A percentile compares a stretch with the other conserved stretches of the same genome.
Evolutionary conservation across 2,329 filamentous ascomycete species (phyloP).

Genomic region (Lithohypha guttulata): DNA sequence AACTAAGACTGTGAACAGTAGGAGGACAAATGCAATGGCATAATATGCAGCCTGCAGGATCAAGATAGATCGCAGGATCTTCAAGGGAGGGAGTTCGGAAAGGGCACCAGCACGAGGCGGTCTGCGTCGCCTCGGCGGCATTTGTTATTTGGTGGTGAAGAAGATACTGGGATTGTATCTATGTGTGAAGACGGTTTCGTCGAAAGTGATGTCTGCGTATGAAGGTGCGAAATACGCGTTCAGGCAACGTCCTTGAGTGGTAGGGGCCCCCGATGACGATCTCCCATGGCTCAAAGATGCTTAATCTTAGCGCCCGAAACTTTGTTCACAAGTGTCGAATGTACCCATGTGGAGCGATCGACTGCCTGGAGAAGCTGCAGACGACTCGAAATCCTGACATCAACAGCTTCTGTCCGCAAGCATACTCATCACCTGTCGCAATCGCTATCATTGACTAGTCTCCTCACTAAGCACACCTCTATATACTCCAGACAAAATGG

Average conservation of each 20-base stretch:
- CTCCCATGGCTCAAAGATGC: neutral
- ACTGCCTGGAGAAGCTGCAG: no score
- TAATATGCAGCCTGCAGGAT: constrained; percentile 57
- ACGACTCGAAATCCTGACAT: no score
- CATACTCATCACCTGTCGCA: neutral
- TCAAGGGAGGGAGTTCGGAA: constrained; percentile 54
- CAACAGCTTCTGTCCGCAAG: no score
- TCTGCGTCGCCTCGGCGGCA: constrained; percentile 47
- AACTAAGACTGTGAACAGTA: constrained; percentile 57
- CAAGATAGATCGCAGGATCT: constrained; percentile 56
- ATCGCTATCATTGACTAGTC: no score
- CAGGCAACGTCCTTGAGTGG: neutral
- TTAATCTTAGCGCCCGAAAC: constrained; percentile 7
- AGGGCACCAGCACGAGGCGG: constrained; percentile 56
- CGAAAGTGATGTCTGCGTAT: neutral
- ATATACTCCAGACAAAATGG: no score
- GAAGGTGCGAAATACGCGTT: neutral
- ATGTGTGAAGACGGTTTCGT: neutral
- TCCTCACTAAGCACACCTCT: no score
- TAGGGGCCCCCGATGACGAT: constrained; percentile 2
- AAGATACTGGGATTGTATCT: no score
- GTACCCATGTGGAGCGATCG: no score
- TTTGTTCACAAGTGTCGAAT: no score
- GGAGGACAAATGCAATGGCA: constrained; percentile 48
- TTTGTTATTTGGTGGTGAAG: constrained; percentile 29